Percentiles rank a stretch among this genome's conserved stretches.
phyloP scores from a whole-genome alignment of 192 early-diverging fungal genomes.

The Backusella circina region DNA sequence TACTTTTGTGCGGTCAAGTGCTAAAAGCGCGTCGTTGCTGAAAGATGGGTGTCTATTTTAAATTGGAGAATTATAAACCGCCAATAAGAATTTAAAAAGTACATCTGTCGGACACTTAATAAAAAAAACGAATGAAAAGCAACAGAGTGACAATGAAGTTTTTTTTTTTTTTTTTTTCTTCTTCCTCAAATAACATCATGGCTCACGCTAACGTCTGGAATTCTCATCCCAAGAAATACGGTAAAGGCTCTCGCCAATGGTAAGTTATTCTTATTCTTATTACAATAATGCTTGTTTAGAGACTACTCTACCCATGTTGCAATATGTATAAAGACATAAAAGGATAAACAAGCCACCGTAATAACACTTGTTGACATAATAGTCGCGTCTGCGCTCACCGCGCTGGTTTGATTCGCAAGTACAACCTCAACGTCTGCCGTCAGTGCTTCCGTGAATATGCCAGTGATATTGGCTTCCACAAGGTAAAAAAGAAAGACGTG shows the following conservation, averaged over 20 bases:
- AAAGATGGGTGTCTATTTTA: neutral
- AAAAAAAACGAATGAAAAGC: no score
- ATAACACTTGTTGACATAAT: neutral
- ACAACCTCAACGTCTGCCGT: slow-evolving; percentile 98
- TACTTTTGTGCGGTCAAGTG: neutral
- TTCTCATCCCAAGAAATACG: slow-evolving; percentile 94
- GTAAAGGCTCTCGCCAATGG: slow-evolving; percentile 99
- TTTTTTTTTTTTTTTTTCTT: slow-evolving; percentile 4
- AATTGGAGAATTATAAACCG: neutral
- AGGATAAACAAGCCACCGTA: slow-evolving; percentile 1
- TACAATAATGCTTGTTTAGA: no score
- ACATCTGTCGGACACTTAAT: neutral
- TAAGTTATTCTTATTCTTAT: slow-evolving; percentile 35
- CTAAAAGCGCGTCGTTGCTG: neutral
- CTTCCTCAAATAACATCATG: slow-evolving; percentile 57
- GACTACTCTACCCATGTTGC: neutral
- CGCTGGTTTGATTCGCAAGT: slow-evolving; percentile 99
- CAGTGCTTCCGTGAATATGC: slow-evolving; percentile 99
- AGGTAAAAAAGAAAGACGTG: slow-evolving; percentile 54
- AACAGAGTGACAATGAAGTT: neutral
- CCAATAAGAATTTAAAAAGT: neutral
- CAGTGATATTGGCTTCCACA: slow-evolving; percentile 97
- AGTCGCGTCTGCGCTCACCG: slow-evolving; percentile 98
- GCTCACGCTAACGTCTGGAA: slow-evolving; percentile 96
- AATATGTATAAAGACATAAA: no score